Evolutionary conservation across 371 early-diverging fungal species (phyloP), one percentile per base, ranked within the genome.

Genomic region (Choanephora cucurbitarum): DNA sequence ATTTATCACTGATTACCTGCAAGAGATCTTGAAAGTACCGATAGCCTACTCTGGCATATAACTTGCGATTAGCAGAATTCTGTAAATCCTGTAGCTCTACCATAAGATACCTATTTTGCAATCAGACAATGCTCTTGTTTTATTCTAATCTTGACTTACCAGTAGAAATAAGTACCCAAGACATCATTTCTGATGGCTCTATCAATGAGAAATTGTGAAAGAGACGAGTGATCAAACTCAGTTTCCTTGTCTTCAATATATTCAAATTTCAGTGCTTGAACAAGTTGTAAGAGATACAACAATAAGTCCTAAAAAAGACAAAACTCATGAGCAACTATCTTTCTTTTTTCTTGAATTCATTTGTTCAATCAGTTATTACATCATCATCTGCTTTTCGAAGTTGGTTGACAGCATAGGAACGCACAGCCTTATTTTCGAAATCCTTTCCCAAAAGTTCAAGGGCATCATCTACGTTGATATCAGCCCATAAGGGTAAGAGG

Each of bases 201-300:
- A 61, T 90, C 88, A 45, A 95, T 88, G 58, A 98, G 70, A 58
- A 98, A 97, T 34, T 88, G 89, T 0, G 84, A 91, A 24, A 98
- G 71, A 0, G 90, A 90, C 0, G 95, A 93, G 28, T 88, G 89
- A 42, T 74, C 58, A 1, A 72, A 57, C 40, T 52, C 67, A 2
- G 72, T 54, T 9, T 60, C 75, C n/a, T 70, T 70, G 18, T 74
- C 75, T 17, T 60, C 64, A 24, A 73, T 73, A 44, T 73, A 78
- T 72, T 98, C 99, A 65, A 96, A 97, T 60, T 93, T 93, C 4
- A 98, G 75, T n/a, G 97, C 99, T 70, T 98, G 99, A 1, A 98
- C 99, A 0, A 98, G 83, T 64, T 98, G 99, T 23, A 97, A 69
- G 24, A 97, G 73, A 73, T 93, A 96, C 15, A 96, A 70, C 23